Conservation (phyloP, 129 eudicot species). For the Escallonia rubra region DNA sequence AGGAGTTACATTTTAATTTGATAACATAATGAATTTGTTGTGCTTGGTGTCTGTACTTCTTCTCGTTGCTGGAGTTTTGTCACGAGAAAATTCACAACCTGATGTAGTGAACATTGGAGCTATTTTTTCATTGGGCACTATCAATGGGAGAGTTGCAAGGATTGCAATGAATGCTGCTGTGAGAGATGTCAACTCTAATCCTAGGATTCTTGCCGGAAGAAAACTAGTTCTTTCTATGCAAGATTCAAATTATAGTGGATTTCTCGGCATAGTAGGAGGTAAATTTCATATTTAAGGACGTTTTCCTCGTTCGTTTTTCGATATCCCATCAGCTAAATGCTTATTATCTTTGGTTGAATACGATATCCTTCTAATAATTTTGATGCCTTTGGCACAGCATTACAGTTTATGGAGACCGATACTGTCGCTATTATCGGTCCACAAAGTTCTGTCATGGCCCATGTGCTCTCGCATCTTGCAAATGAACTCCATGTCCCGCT, state of each 20-base stretch:
- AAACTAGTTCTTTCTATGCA: constrained; percentile 45
- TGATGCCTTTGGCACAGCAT: constrained; percentile 11
- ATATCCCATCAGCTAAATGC: background rate
- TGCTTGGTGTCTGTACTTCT: constrained; percentile 17
- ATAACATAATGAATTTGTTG: constrained; percentile 25
- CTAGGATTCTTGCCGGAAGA: constrained; percentile 48
- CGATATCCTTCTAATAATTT: constrained; percentile 1
- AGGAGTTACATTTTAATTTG: background rate
- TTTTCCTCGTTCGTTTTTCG: no score
- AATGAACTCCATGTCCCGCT: constrained; percentile 1
- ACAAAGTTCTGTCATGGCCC: background rate
- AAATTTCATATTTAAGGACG: constrained; percentile 10
- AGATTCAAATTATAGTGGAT: constrained; percentile 74
- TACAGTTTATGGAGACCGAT: background rate
- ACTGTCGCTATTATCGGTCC: background rate
- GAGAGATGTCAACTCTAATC: constrained; percentile 73
- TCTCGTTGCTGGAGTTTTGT: constrained; percentile 20
- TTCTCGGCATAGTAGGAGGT: constrained; percentile 83
- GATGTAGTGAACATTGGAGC: constrained; percentile 67
- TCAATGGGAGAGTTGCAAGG: constrained; percentile 50
- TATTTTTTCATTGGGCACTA: constrained; percentile 41
- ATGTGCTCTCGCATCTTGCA: constrained; percentile 2
- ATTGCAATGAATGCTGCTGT: constrained; percentile 90
- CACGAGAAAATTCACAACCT: constrained; percentile 11
- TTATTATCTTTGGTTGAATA: background rate